Evolutionary conservation across 805 yeast genomes (phyloP).

Genomic region (Wickerhamomyces chambardii): DNA sequence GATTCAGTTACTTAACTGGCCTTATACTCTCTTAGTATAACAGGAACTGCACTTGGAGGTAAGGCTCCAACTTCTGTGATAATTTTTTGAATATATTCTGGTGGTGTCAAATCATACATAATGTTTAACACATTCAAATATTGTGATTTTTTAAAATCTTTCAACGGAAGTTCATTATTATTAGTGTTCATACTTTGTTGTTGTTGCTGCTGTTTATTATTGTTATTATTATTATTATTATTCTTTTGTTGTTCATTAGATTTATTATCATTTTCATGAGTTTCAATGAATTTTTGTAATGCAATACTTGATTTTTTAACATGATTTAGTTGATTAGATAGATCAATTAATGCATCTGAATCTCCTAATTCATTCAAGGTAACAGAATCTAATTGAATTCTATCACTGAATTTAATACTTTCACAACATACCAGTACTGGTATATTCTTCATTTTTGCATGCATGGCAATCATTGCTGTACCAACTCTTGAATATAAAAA

Average conservation of each 20-base stretch:
- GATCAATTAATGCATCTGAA: constrained; percentile 55
- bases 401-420: constrained; percentile 86
- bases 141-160: constrained; percentile 56
- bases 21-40: constrained; percentile 87
- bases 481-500: constrained; percentile 91
- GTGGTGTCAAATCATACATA: constrained; percentile 91
- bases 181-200: constrained; percentile 18
- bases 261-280: constrained; percentile 20
- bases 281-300: constrained; percentile 51
- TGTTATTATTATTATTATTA: constrained; percentile 16
- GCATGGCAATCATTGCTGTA: constrained; percentile 87
- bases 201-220: constrained; percentile 4
- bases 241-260: constrained; percentile 10
- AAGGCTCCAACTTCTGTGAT: constrained; percentile 94
- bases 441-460: constrained; percentile 77
- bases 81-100: constrained; percentile 86
- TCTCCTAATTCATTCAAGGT: constrained; percentile 89
- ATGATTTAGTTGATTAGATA: constrained; percentile 30
- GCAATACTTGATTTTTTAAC: constrained; percentile 43
- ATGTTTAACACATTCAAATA: constrained; percentile 70
- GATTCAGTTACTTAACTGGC: constrained; percentile 2
- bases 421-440: constrained; percentile 97
- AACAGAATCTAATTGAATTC: constrained; percentile 94
- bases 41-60: constrained; percentile 98
- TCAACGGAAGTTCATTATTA: constrained; percentile 32